Conservation (phyloP, 352 stramenopile species). For the Phytophthora palmivora region DNA sequence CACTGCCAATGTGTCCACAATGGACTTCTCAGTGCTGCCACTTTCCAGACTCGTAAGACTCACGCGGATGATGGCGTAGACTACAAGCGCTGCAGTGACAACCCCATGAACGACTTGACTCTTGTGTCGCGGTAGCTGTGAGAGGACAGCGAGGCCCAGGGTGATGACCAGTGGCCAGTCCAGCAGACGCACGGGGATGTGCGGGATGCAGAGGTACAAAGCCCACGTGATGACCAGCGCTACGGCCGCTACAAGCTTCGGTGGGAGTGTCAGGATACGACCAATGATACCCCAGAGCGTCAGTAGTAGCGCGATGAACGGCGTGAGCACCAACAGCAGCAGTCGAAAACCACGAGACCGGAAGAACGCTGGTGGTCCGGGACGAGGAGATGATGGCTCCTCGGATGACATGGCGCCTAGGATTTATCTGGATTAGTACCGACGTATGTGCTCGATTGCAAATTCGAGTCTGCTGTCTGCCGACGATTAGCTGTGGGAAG, state of each 20-base stretch:
- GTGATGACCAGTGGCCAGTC: slow-evolving; percentile 73
- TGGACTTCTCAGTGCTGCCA: slow-evolving; percentile 36
- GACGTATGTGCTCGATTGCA: neutral
- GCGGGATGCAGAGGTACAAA: slow-evolving; percentile 65
- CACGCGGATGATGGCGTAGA: slow-evolving; percentile 57
- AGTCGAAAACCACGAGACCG: slow-evolving; percentile 28
- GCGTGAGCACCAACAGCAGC: slow-evolving; percentile 47
- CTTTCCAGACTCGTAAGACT: slow-evolving; percentile 50
- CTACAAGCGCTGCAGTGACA: slow-evolving; percentile 39
- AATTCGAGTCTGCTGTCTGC: slow-evolving; percentile 17
- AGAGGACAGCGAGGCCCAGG: slow-evolving; percentile 34
- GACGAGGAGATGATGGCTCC: slow-evolving; percentile 14
- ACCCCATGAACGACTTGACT: slow-evolving; percentile 35
- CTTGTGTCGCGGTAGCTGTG: slow-evolving; percentile 34
- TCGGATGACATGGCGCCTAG: too few relatives aligned
- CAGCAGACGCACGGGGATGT: slow-evolving; percentile 50
- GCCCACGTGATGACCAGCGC: slow-evolving; percentile 42
- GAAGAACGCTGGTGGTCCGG: slow-evolving; percentile 27
- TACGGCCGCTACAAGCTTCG: slow-evolving; percentile 37
- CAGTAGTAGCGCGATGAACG: slow-evolving; percentile 57
- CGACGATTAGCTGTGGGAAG: too few relatives aligned
- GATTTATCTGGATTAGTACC: too few relatives aligned
- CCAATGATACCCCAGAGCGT: slow-evolving; percentile 62
- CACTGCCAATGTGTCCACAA: slow-evolving; percentile 48
- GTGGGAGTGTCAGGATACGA: slow-evolving; percentile 54